Evolutionary conservation across 257 asterid species (phyloP).

Genomic region (Ilex aquifolium): DNA sequence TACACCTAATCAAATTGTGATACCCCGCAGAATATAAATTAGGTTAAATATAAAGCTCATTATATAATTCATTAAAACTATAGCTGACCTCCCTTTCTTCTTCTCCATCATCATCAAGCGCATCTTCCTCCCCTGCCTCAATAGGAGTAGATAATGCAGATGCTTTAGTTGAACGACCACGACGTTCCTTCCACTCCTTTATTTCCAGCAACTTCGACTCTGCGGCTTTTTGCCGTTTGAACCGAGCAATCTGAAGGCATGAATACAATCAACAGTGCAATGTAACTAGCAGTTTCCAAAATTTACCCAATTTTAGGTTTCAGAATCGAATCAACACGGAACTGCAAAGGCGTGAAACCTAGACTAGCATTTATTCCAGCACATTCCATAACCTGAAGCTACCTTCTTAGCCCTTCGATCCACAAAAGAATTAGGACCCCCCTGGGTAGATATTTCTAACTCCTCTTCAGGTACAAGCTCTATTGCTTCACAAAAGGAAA

Average conservation of each 20-base stretch:
- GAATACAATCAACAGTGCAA: background rate
- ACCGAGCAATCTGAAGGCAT: constrained; percentile 66
- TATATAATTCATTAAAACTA: background rate
- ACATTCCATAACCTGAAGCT: background rate
- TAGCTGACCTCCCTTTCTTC: constrained; percentile 92
- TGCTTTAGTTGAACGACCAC: constrained; percentile 95
- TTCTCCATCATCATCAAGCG: constrained; percentile 88
- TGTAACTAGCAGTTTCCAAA: background rate
- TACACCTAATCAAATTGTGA: too few relatives aligned
- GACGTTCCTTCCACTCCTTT: constrained; percentile 85
- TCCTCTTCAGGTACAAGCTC: constrained; percentile 91
- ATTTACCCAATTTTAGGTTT: too few relatives aligned
- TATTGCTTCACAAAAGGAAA: constrained; percentile 83
- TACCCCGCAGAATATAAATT: too few relatives aligned
- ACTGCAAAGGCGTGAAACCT: too few relatives aligned
- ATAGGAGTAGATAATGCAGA: constrained; percentile 80
- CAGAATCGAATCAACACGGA: too few relatives aligned
- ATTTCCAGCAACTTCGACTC: constrained; percentile 78
- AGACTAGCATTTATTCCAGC: too few relatives aligned
- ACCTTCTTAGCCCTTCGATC: constrained; percentile 91
- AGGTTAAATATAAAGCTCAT: background rate
- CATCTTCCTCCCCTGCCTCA: constrained; percentile 68
- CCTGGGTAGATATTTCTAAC: constrained; percentile 39
- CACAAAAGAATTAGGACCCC: constrained; percentile 36
- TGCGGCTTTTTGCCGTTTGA: constrained; percentile 82